Percentiles rank a stretch among this genome's conserved stretches.
Conservation (phyloP, 495 filamentous ascomycete species). For the Amphirosellinia nigrospora region DNA sequence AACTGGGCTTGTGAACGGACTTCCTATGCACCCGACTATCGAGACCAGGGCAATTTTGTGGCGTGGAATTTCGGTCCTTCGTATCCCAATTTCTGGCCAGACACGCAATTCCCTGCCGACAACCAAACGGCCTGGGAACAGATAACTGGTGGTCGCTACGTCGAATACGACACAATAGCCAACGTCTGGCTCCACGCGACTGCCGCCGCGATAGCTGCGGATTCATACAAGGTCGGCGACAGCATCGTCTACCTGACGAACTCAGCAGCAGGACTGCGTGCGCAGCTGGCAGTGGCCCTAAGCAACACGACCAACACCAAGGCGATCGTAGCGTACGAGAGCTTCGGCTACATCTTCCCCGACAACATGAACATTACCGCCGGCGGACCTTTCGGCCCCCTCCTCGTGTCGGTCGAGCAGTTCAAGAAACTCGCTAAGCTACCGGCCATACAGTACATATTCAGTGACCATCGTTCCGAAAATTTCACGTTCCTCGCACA, state of each 20-base stretch:
- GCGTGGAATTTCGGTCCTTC: conserved; percentile 54
- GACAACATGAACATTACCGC: conserved; percentile 46
- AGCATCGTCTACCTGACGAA: conserved; percentile 54
- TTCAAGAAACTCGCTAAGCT: conserved; percentile 55
- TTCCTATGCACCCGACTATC: conserved; percentile 44
- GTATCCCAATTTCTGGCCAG: conserved; percentile 50
- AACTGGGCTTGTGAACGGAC: conserved; percentile 52
- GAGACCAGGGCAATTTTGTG: conserved; percentile 50
- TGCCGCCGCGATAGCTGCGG: conserved; percentile 50
- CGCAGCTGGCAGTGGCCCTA: conserved; percentile 47
- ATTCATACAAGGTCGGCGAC: conserved; percentile 50
- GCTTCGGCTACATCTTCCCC: conserved; percentile 53
- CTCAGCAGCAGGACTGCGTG: conserved; percentile 52
- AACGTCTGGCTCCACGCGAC: conserved; percentile 49
- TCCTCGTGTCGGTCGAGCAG: conserved; percentile 47
- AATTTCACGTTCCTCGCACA: conserved; percentile 38
- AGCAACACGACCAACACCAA: conserved; percentile 54
- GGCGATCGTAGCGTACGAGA: conserved; percentile 56
- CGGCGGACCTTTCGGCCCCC: conserved; percentile 41
- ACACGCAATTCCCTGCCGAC: conserved; percentile 49
- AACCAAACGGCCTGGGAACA: conserved; percentile 48
- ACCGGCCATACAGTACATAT: conserved; percentile 53
- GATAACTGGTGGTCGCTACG: conserved; percentile 50
- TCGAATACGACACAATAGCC: conserved; percentile 49
- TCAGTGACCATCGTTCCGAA: conserved; percentile 51